These are phyloP conservation scores for Chlamydomonas reinhardtii DNA, from an alignment of 163 green algal genomes.

Conservation along the genomic window DNA sequence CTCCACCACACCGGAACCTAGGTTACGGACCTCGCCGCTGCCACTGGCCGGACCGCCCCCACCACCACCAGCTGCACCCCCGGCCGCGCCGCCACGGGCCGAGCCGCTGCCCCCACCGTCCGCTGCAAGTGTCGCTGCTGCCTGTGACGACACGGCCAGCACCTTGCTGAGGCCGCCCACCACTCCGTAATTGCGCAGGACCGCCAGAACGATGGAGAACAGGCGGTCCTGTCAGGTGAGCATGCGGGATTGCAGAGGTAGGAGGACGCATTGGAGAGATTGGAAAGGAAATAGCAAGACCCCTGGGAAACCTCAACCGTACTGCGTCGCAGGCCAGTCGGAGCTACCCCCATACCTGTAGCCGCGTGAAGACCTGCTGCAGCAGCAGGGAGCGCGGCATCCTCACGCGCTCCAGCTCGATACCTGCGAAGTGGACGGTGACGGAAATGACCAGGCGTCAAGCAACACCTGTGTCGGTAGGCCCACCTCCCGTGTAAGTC, in stretches of 20 bases:
- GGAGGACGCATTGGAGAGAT: too few relatives aligned
- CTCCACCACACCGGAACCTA: slow-evolving; percentile 81
- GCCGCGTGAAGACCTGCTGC: slow-evolving; percentile 6
- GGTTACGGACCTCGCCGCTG: slow-evolving; percentile 21
- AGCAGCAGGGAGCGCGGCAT: slow-evolving; percentile 46
- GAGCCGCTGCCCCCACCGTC: background rate
- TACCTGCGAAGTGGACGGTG: too few relatives aligned
- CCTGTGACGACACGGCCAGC: slow-evolving; percentile 17
- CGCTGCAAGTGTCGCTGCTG: background rate
- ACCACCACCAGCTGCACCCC: background rate
- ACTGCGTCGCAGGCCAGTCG: too few relatives aligned
- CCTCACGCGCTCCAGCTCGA: slow-evolving; percentile 56
- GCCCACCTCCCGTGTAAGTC: too few relatives aligned
- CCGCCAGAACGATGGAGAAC: slow-evolving; percentile 58
- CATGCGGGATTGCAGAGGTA: background rate
- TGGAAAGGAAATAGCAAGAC: too few relatives aligned
- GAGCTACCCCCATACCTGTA: slow-evolving; percentile 46
- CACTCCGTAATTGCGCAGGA: slow-evolving; percentile 63
- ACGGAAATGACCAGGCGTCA: too few relatives aligned
- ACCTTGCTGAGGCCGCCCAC: slow-evolving; percentile 63
- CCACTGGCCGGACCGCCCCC: background rate
- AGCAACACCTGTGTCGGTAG: too few relatives aligned
- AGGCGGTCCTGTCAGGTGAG: slow-evolving; percentile 45
- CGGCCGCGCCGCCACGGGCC: background rate
- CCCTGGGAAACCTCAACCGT: too few relatives aligned